Conservation (phyloP, 75 land plant species). For the Sequoia sempervirens region DNA sequence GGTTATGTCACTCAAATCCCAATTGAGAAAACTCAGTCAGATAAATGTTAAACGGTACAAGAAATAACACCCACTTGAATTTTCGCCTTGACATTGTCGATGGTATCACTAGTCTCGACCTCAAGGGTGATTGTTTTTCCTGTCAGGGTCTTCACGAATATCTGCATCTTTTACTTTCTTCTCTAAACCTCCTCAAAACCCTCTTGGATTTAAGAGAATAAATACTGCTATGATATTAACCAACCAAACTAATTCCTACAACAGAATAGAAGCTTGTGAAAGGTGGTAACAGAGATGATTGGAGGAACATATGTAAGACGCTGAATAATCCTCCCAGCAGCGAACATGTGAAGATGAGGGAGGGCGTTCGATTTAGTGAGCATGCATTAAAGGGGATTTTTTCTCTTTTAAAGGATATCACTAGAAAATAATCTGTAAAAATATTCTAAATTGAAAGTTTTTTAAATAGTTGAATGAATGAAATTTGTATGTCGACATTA, state of each 20-base stretch:
- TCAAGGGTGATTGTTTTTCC: slow-evolving; percentile 17
- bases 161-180: slow-evolving; percentile 14
- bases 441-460: no score
- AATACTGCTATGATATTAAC: neutral
- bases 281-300: neutral
- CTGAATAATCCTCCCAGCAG: neutral
- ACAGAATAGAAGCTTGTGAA: neutral
- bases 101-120: slow-evolving; percentile 17
- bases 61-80: neutral
- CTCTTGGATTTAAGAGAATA: neutral
- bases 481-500: no score
- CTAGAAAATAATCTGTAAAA: no score
- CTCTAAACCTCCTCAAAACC: no score
- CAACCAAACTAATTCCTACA: neutral
- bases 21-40: neutral
- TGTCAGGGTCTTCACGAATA: slow-evolving; percentile 17
- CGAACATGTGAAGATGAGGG: neutral
- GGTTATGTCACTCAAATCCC: neutral
- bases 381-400: no score
- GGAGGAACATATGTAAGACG: neutral
- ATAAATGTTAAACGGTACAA: neutral
- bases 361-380: neutral
- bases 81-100: slow-evolving; percentile 13
- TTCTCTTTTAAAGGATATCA: no score
- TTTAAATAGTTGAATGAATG: no score